Percentiles rank a stretch among this genome's conserved stretches.
phyloP scores from a whole-genome alignment of 2,329 filamentous ascomycete species.

The Ceratocystis colombiana region DNA sequence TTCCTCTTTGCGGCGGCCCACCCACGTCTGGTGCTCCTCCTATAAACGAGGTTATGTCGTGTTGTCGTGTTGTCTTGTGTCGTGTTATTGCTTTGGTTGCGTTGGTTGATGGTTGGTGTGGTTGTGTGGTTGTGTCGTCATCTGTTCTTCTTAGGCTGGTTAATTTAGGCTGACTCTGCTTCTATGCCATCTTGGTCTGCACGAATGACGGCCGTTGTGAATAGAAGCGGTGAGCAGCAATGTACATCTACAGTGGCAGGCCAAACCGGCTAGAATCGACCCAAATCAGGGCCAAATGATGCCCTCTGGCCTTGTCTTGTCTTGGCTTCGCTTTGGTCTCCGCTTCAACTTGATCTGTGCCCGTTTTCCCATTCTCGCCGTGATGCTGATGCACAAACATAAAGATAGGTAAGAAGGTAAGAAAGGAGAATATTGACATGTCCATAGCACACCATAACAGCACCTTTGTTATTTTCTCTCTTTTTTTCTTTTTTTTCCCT shows the following conservation, averaged over 20 bases:
- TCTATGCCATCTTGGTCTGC: constrained; percentile 5
- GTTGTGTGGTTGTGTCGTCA: constrained; percentile 9
- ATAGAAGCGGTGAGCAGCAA: constrained; percentile 10
- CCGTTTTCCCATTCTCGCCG: background rate
- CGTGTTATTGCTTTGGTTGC: background rate
- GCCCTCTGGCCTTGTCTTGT: background rate
- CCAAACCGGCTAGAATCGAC: too few species aligned
- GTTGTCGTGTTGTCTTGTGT: background rate
- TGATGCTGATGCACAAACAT: background rate
- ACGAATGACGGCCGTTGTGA: background rate
- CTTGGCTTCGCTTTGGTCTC: background rate
- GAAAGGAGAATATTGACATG: background rate
- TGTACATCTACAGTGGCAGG: background rate
- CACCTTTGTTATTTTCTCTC: background rate
- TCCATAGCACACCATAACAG: background rate
- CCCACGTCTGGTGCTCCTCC: background rate
- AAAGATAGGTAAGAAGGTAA: background rate
- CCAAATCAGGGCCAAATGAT: too few species aligned
- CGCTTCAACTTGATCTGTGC: background rate
- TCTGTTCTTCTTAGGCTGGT: background rate
- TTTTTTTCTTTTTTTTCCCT: background rate
- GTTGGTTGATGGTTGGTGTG: too few species aligned
- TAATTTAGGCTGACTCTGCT: constrained; percentile 3
- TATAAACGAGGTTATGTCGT: background rate
- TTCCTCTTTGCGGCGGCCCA: background rate